Evolutionary conservation across 2,329 filamentous ascomycete genomes (phyloP), one percentile per base, ranked within the genome.

Genomic region (Xylariaceae sp.): DNA sequence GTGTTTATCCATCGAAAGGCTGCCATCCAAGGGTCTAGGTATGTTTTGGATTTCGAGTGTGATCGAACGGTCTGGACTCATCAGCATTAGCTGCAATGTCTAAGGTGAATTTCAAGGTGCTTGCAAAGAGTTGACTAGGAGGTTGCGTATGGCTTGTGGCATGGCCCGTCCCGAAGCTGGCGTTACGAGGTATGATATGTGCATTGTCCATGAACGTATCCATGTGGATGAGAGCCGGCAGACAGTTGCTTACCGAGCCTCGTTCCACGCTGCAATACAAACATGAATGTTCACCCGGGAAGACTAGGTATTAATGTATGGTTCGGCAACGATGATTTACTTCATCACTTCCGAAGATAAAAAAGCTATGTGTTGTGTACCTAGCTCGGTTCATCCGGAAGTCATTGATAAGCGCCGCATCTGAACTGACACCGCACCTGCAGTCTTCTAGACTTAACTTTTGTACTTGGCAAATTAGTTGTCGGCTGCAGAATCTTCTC

Each of bases 231-330:
- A 42, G 45, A 46, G 19, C 48, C 55, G 57, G 53, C 46, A 40
- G 52, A 56, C 42, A 50, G 52, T 56, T 52, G 60, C 52, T 57
- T 54, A 56, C 56, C 23, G 48, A 57, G 49, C 45, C 46, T 52
- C 54, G 57, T 62, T 46, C 40, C 53, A 57, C 49, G 9, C 19
- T 50, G 49, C 14, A 37, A 37, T 16, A 37, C 12, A 37, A 37
- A 16, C 14, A 16, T 37, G 6, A 37, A 37, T 16, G 32, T 37
- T 26, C 23, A 26, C 32, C 14, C 14, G 32, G 14, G 12, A 14
- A 37, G 32, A 16, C 32, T 14, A 12, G 14, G 3, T 3, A 37
- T 37, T 14, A 45, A 56, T 44, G 49, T 44, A 53, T 48, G 44
- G 48, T 29, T 48, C 21, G 41, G 46, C 44, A 32, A 26, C 44